Conservation (phyloP, 108 stramenopile genomes). For the Schizochytrium sp. region DNA sequence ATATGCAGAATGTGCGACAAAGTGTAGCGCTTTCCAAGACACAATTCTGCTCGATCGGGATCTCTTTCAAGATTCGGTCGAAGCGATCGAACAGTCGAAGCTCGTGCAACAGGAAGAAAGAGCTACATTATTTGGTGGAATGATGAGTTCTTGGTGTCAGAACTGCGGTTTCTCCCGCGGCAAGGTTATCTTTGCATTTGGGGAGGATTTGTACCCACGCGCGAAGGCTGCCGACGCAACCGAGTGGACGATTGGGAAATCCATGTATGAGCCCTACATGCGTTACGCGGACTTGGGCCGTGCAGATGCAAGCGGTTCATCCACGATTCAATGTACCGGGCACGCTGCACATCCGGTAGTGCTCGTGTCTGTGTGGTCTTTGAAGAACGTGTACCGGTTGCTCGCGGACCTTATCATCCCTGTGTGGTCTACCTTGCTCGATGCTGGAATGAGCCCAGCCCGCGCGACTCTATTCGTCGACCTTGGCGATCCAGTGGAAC, state of each 20-base stretch:
- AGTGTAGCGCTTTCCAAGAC: background rate
- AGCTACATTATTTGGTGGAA: background rate
- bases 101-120: background rate
- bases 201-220: background rate
- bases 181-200: background rate
- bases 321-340: background rate
- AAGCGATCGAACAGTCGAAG: background rate
- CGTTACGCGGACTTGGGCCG: background rate
- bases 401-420: background rate
- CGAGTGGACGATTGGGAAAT: background rate
- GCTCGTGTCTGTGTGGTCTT: background rate
- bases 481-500: background rate
- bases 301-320: background rate
- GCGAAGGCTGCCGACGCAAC: background rate
- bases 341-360: background rate
- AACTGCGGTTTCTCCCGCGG: background rate
- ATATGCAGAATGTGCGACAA: background rate
- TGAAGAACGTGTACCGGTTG: background rate
- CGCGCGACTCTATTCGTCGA: background rate
- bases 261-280: background rate
- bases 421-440: background rate
- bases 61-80: background rate
- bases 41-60: background rate
- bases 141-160: background rate
- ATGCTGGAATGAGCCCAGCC: background rate